These are phyloP conservation scores for Candida dendrica DNA, from an alignment of 805 yeast species.

Conservation along the genomic window DNA sequence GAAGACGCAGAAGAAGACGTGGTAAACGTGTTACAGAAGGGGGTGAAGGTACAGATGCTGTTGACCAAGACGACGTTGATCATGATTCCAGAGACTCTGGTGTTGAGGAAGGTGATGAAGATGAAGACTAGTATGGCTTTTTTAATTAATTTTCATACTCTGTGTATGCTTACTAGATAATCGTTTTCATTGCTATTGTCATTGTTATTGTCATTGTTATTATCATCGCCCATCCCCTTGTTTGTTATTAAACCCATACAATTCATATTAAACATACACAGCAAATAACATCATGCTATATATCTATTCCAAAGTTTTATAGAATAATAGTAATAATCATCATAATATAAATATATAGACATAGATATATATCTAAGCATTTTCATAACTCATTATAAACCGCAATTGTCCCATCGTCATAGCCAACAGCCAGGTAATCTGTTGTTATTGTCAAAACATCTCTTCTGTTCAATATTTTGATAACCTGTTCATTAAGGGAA, in stretches of 20 bases:
- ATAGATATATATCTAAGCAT: conserved; percentile 2
- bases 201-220: too few relatives aligned
- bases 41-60: background rate
- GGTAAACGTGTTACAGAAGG: background rate
- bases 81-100: background rate
- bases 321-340: background rate
- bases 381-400: conserved; percentile 24
- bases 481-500: conserved; percentile 5
- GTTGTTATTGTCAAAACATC: conserved; percentile 13
- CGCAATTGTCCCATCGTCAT: conserved; percentile 47
- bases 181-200: too few relatives aligned
- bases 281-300: too few relatives aligned
- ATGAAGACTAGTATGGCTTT: background rate
- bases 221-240: too few relatives aligned
- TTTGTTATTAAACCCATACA: too few relatives aligned
- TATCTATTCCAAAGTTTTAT: background rate
- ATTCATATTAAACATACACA: too few relatives aligned
- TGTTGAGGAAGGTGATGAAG: background rate
- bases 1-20: conserved; percentile 5
- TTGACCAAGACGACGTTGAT: background rate
- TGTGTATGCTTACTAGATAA: too few relatives aligned
- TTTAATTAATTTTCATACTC: background rate
- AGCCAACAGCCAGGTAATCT: conserved; percentile 39
- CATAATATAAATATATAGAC: background rate
- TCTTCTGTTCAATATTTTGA: conserved; percentile 10